These are phyloP conservation scores for Agaricales sp. DNA, from an alignment of 1,284 basidiomycete species.

Conservation along the genomic window DNA sequence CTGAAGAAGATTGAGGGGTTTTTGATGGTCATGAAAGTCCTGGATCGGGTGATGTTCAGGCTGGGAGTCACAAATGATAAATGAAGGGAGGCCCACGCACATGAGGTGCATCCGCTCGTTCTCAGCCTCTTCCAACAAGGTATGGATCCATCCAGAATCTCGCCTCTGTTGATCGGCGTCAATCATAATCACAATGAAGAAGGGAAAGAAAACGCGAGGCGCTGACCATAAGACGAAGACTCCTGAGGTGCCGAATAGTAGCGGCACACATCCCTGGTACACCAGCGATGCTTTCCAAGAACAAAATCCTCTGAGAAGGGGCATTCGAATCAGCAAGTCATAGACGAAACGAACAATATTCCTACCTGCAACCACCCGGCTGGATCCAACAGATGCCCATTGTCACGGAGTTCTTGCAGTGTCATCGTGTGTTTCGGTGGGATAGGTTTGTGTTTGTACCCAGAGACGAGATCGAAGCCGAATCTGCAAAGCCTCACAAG, in stretches of 20 bases:
- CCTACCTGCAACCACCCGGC: conserved; percentile 71
- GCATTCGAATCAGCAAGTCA: conserved; percentile 2
- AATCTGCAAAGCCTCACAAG: conserved; percentile 51
- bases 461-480: conserved; percentile 68
- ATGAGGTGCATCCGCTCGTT: conserved; percentile 95
- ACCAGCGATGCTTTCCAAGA: conserved; percentile 87
- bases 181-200: conserved; percentile 8
- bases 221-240: conserved; percentile 72
- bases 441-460: conserved; percentile 69
- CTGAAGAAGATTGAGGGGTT: conserved; percentile 77
- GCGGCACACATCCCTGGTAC: conserved; percentile 94
- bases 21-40: conserved; percentile 84
- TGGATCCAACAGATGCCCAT: conserved; percentile 65
- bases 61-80: conserved; percentile 3
- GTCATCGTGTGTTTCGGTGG: conserved; percentile 53
- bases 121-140: conserved; percentile 86
- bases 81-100: conserved; percentile 30
- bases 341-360: conserved; percentile 13
- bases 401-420: conserved; percentile 59
- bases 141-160: conserved; percentile 83
- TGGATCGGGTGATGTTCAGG: conserved; percentile 18
- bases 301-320: conserved; percentile 60
- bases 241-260: conserved; percentile 74
- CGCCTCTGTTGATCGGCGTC: conserved; percentile 45
- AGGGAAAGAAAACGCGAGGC: not conserved